phyloP scores from a whole-genome alignment of 1,284 basidiomycete species.

The Ceratobasidium sp. region DNA sequence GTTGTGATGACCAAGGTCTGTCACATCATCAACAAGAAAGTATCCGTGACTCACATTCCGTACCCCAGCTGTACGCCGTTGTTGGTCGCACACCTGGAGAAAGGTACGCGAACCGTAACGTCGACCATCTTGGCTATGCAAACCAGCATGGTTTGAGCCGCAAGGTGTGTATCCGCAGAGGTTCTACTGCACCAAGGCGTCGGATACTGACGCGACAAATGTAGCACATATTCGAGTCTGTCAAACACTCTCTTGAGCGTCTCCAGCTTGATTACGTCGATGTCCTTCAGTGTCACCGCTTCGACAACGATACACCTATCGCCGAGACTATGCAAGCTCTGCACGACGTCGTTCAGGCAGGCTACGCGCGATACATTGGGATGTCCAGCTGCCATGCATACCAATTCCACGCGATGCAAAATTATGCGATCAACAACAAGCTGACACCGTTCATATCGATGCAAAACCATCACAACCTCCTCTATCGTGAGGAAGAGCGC shows the following conservation, averaged over 20 bases:
- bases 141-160: slow-evolving; percentile 56
- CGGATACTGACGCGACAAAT: no score
- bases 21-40: slow-evolving; percentile 34
- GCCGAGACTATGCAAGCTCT: no score
- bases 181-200: no score
- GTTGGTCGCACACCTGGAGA: slow-evolving; percentile 27
- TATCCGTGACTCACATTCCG: neutral
- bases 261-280: no score
- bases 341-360: slow-evolving; percentile 48
- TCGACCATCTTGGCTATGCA: slow-evolving; percentile 51
- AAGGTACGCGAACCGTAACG: neutral
- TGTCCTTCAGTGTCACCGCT: no score
- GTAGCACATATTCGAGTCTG: no score
- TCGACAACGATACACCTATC: no score
- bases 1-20: slow-evolving; percentile 50
- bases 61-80: slow-evolving; percentile 49
- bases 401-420: slow-evolving; percentile 46
- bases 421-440: slow-evolving; percentile 46
- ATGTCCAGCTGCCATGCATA: slow-evolving; percentile 40
- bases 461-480: slow-evolving; percentile 50
- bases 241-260: no score
- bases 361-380: slow-evolving; percentile 35
- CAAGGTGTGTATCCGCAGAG: slow-evolving; percentile 50
- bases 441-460: slow-evolving; percentile 48
- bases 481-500: slow-evolving; percentile 54